Evolutionary conservation across 1,284 basidiomycete species (phyloP).

Genomic region (Ustilago nuda): DNA sequence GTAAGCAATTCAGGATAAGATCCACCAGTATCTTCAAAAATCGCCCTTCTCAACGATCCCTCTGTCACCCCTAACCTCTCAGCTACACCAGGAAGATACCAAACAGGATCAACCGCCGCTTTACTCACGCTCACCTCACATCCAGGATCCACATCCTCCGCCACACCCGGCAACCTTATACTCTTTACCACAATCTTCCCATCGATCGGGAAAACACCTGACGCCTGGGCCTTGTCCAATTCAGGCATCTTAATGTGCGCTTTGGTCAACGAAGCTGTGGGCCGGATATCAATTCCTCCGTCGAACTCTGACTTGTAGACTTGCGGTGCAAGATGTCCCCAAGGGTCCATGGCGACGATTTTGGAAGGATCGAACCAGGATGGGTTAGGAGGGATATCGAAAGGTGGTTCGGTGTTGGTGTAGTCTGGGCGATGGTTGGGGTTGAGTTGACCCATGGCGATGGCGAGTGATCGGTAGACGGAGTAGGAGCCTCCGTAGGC

Average conservation of each 20-base stretch:
- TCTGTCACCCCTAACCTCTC: constrained; percentile 74
- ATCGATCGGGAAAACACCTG: constrained; percentile 82
- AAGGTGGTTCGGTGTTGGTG: constrained; percentile 87
- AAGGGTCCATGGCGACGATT: constrained; percentile 95
- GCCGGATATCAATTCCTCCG: constrained; percentile 64
- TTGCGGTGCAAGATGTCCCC: constrained; percentile 87
- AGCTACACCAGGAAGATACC: constrained; percentile 87
- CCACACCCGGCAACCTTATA: constrained; percentile 51
- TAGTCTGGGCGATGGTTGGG: constrained; percentile 76
- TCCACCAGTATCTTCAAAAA: constrained; percentile 92
- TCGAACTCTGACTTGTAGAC: constrained; percentile 75
- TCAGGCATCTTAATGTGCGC: constrained; percentile 88
- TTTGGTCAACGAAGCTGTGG: constrained; percentile 78
- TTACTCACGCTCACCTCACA: constrained; percentile 88
- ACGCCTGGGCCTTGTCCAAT: constrained; percentile 81
- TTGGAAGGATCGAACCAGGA: constrained; percentile 83
- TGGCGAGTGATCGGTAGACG: constrained; percentile 88
- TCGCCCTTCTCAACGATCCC: constrained; percentile 81
- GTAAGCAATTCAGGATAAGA: constrained; percentile 97
- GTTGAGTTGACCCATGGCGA: constrained; percentile 81
- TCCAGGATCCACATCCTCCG: constrained; percentile 75
- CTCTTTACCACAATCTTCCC: constrained; percentile 76
- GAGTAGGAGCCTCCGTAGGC: constrained; percentile 94
- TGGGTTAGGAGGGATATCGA: constrained; percentile 82
- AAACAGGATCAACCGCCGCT: constrained; percentile 76